Evolutionary conservation across 768 basidiomycete species (phyloP).

Genomic region (Boletellus sp.): DNA sequence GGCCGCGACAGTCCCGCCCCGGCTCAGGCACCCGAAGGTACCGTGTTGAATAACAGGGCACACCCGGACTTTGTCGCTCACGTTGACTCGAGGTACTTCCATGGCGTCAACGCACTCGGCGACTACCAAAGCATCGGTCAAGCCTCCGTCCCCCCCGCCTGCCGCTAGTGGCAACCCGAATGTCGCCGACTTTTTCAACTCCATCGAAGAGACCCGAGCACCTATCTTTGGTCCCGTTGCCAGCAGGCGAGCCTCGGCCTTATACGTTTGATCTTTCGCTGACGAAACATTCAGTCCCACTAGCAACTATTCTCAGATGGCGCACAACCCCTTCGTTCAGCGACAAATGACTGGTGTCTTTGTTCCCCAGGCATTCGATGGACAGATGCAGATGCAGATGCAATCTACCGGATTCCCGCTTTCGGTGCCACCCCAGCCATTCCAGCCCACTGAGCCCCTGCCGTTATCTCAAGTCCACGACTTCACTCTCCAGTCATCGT

Average conservation of each 20-base stretch:
- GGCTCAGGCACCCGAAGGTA: constrained; percentile 18
- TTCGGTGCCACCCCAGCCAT: constrained; percentile 37
- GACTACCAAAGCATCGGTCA: constrained; percentile 17
- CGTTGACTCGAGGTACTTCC: constrained; percentile 13
- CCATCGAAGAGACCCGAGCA: constrained; percentile 80
- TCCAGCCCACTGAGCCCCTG: constrained; percentile 11
- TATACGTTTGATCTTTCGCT: constrained; percentile 3
- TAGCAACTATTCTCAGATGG: constrained; percentile 47
- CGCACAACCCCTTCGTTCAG: constrained; percentile 75
- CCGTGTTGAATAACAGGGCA: not conserved
- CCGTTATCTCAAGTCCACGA: constrained; percentile 13
- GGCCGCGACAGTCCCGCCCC: constrained; percentile 9
- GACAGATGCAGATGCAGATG: constrained; percentile 41
- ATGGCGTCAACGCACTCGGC: constrained; percentile 18
- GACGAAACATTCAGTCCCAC: constrained; percentile 39
- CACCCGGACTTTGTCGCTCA: not conserved
- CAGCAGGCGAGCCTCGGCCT: constrained; percentile 37
- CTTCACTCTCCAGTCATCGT: constrained; percentile 35
- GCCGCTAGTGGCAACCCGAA: constrained; percentile 32
- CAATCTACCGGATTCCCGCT: constrained; percentile 58
- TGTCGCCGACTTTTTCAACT: constrained; percentile 79
- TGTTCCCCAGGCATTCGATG: constrained; percentile 40
- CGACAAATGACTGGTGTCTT: constrained; percentile 50
- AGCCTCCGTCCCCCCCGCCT: constrained; percentile 24
- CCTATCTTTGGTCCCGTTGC: constrained; percentile 66